Conservation (phyloP, 371 early-diverging fungal species). For the Capniomyces stellatus region DNA sequence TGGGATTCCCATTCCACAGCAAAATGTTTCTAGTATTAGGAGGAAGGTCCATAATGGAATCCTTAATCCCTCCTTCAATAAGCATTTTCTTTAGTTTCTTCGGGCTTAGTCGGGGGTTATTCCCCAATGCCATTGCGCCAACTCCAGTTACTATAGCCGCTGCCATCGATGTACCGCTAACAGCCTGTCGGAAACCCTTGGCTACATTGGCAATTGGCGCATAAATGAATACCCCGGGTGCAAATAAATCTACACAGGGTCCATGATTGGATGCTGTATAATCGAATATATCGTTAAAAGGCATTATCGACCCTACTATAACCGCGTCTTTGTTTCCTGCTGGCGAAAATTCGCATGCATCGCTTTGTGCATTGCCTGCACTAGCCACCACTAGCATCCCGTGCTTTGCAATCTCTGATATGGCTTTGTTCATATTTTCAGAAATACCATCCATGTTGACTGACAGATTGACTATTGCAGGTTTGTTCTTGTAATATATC, state of each 20-base stretch:
- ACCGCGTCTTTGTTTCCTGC: neutral
- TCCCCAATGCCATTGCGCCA: slow-evolving; percentile 52
- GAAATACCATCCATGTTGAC: neutral
- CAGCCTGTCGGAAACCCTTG: slow-evolving; percentile 43
- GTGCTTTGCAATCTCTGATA: neutral
- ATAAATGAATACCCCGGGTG: neutral
- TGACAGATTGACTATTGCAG: neutral
- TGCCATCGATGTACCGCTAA: slow-evolving; percentile 96
- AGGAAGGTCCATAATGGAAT: slow-evolving; percentile 40
- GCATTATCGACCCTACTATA: neutral
- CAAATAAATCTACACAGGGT: neutral
- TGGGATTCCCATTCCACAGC: neutral
- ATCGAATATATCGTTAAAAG: neutral
- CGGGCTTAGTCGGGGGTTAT: slow-evolving; percentile 43
- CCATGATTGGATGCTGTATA: neutral
- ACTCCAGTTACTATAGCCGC: slow-evolving; percentile 96
- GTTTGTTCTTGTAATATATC: neutral
- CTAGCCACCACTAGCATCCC: neutral
- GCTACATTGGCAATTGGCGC: neutral
- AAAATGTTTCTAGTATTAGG: slow-evolving; percentile 58
- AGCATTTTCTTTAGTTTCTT: slow-evolving; percentile 63
- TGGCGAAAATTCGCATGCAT: slow-evolving; percentile 1
- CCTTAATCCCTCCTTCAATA: slow-evolving; percentile 41
- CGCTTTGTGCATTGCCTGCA: neutral
- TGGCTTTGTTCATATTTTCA: neutral